Conservation (phyloP, 2,329 filamentous ascomycete species). For the Albifimbria verrucaria region DNA sequence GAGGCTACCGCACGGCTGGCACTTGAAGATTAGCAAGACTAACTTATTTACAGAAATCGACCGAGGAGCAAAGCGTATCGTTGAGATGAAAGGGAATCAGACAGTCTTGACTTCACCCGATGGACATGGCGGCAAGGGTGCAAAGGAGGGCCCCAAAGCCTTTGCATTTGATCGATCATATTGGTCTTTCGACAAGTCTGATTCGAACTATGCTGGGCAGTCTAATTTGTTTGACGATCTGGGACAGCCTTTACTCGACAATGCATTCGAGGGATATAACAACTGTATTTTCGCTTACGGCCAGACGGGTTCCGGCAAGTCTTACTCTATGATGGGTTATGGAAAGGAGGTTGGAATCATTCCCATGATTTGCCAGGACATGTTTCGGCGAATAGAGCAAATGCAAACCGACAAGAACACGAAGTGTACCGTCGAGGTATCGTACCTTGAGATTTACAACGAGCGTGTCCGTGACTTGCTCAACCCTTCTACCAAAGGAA, state of each 20-base stretch:
- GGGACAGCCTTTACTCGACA: slow-evolving; percentile 87
- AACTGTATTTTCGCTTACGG: slow-evolving; percentile 99
- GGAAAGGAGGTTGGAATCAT: slow-evolving; percentile 95
- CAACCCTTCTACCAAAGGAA: slow-evolving; percentile 93
- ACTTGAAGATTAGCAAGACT: slow-evolving; percentile 9
- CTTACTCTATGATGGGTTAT: slow-evolving; percentile 99
- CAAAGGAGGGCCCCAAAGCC: slow-evolving; percentile 71
- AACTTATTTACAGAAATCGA: slow-evolving; percentile 66
- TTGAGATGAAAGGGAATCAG: slow-evolving; percentile 92
- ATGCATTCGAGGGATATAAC: slow-evolving; percentile 98
- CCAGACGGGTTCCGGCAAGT: slow-evolving; percentile 97
- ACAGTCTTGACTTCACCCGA: slow-evolving; percentile 78
- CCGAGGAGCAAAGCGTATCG: slow-evolving; percentile 90
- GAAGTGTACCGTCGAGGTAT: slow-evolving; percentile 93
- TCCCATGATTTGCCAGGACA: slow-evolving; percentile 93
- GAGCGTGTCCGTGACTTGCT: slow-evolving; percentile 93
- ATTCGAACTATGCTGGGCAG: slow-evolving; percentile 83
- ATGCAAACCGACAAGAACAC: slow-evolving; percentile 71
- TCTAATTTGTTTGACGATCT: slow-evolving; percentile 85
- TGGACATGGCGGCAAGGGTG: slow-evolving; percentile 59
- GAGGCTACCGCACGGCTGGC: neutral
- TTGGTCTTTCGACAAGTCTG: slow-evolving; percentile 90
- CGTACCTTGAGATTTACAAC: slow-evolving; percentile 99
- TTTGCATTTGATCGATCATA: slow-evolving; percentile 98
- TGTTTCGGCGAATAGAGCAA: slow-evolving; percentile 82